A percentile compares a stretch with the other conserved stretches of the same genome.
These are phyloP conservation scores for Moesziomyces antarcticus DNA, from an alignment of 1,284 basidiomycete genomes.

Conservation along the genomic window DNA sequence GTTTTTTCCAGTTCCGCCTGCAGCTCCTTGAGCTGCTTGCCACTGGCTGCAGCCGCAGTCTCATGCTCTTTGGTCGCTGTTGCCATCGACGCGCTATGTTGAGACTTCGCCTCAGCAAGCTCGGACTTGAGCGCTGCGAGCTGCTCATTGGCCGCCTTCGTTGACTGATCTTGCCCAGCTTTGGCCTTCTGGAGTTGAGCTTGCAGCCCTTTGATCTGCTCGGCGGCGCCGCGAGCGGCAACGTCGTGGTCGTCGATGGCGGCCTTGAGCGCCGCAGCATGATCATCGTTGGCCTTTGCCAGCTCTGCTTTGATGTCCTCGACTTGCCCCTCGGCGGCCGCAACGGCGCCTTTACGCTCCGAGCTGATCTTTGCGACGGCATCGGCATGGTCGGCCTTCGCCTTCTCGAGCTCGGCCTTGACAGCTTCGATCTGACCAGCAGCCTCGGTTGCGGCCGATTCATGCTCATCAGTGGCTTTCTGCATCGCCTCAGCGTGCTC, in stretches of 20 bases:
- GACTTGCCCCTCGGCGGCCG: too few relatives aligned
- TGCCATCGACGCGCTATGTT: slow-evolving; percentile 5
- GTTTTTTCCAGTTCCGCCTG: slow-evolving; percentile 2
- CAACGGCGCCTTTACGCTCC: not conserved
- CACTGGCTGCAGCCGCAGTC: not conserved
- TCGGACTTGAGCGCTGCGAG: slow-evolving; percentile 19
- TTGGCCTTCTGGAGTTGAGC: slow-evolving; percentile 17
- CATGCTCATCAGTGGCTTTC: not conserved
- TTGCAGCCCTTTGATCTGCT: slow-evolving; percentile 10
- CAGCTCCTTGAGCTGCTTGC: slow-evolving; percentile 15
- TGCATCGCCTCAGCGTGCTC: slow-evolving; percentile 14
- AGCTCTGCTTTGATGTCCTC: not conserved
- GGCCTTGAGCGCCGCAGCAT: not conserved
- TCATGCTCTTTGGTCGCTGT: not conserved
- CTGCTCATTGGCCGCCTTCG: slow-evolving; percentile 13
- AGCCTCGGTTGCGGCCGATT: not conserved
- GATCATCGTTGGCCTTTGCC: not conserved
- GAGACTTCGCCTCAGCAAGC: slow-evolving; percentile 3
- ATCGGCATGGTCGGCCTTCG: slow-evolving; percentile 8
- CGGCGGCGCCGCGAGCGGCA: not conserved
- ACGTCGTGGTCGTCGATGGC: not conserved
- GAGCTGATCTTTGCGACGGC: not conserved
- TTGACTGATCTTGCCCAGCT: slow-evolving; percentile 6
- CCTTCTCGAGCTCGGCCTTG: slow-evolving; percentile 7
- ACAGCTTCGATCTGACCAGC: slow-evolving; percentile 12